Evolutionary conservation across 257 asterid genomes (phyloP), one percentile per base, ranked within the genome.

Genomic region (Prunella vulgaris): DNA sequence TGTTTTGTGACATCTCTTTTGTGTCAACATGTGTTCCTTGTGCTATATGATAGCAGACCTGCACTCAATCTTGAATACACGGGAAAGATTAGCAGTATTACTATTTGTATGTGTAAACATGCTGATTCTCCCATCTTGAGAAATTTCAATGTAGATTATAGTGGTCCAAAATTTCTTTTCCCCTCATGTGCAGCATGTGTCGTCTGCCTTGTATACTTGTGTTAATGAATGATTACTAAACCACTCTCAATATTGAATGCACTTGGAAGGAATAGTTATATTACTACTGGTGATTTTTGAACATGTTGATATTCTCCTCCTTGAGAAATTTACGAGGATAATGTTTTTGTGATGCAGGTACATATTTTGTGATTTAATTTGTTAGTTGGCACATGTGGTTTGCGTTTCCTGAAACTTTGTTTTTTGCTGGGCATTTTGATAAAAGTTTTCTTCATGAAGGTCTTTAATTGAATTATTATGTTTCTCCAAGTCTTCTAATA

Each of bases 51-150:
- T 49, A 8, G 3, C 24, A 17, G 20, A 54, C 62, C 33, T 64
- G 66, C 48, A 49, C 67, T 44, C 8, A 21, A 42, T 66, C 49
- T 58, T 69, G 56, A 62, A 22, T 73, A 44, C 32, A 13, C 4
- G 9, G 56, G 9, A 66, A 9, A 27, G 52, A 68, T 10, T 64
- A 30, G 33, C 21, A 20, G 60, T 40, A 53, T 22, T 30, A 46
- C 61, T 24, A 38, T 13, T 54, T 8, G 48, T 14, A 17, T 44
- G 60, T 28, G 7, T 40, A 20, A 58, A 56, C 48, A 28, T 63
- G 37, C 51, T 30, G 49, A 28, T 27, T 25, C 28, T 25, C 28
- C 38, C 12, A 10, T 21, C 33, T 18, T 30, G 61, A 48, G 62
- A 51, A 9, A 49, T 52, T 22, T 21, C 40, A 21, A 12, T 7